Percentiles rank a stretch among this genome's conserved stretches.
phyloP scores from a whole-genome alignment of 73 alveolate species.

The Paramecium sexaurelia region DNA sequence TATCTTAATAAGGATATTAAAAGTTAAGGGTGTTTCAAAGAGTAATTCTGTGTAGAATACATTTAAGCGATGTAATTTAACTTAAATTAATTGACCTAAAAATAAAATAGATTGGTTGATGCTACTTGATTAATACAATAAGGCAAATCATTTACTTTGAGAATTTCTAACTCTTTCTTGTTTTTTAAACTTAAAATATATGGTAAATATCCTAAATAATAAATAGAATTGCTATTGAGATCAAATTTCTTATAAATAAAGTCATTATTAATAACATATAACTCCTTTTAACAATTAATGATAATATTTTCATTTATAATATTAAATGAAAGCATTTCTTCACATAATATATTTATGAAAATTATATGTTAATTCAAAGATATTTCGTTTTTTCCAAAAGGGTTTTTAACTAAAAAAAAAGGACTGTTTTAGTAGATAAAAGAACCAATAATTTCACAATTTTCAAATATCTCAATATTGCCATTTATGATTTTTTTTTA shows the following conservation, averaged over 20 bases:
- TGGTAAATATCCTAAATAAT: background rate
- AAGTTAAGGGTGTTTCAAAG: no score
- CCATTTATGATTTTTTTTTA: no score
- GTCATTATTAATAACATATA: background rate
- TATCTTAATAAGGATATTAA: no score
- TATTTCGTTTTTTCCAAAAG: background rate
- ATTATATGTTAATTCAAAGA: background rate
- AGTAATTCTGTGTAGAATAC: no score
- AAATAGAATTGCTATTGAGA: background rate
- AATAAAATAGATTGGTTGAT: background rate
- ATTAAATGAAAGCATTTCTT: background rate
- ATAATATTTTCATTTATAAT: background rate
- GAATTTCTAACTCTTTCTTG: background rate
- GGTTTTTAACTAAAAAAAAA: background rate
- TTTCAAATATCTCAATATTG: no score
- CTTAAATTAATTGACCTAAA: background rate
- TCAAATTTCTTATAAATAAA: background rate
- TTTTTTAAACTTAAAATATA: background rate
- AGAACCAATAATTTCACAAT: background rate
- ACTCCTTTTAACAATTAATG: background rate
- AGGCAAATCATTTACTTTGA: background rate
- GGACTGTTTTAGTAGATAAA: background rate
- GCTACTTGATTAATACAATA: background rate
- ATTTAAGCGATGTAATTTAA: no score
- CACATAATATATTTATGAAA: background rate